A percentile compares a stretch with the other conserved stretches of the same genome.
Conservation (phyloP, 1,284 basidiomycete species). For the Malassezia globosa region DNA sequence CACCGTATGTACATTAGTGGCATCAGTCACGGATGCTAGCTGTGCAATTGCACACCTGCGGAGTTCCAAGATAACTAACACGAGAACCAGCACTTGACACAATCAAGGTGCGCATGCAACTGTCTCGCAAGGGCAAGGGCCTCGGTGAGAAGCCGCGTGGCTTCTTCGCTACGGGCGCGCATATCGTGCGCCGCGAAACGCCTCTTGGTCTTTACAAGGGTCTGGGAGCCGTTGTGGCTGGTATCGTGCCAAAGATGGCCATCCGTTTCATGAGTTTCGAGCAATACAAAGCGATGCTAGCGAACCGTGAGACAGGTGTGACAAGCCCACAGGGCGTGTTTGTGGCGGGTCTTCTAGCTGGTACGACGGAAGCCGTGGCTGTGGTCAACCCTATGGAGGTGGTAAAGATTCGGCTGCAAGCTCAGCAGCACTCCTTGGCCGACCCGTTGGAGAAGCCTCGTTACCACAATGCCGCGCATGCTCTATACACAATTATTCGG, state of each 20-base stretch:
- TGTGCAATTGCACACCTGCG: no score
- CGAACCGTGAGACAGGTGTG: slow-evolving; percentile 64
- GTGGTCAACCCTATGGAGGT: slow-evolving; percentile 99
- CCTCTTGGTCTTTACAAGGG: slow-evolving; percentile 95
- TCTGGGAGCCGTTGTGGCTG: slow-evolving; percentile 83
- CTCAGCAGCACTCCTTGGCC: slow-evolving; percentile 91
- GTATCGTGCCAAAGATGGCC: slow-evolving; percentile 97
- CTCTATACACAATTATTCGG: slow-evolving; percentile 83
- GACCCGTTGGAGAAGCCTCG: slow-evolving; percentile 86
- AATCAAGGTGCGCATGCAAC: slow-evolving; percentile 95
- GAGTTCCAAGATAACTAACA: neutral
- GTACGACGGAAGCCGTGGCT: slow-evolving; percentile 74
- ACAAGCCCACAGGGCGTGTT: slow-evolving; percentile 67
- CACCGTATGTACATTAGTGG: slow-evolving; percentile 45
- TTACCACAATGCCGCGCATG: slow-evolving; percentile 93
- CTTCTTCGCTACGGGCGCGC: slow-evolving; percentile 79
- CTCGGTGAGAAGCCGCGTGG: slow-evolving; percentile 59
- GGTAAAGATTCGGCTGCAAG: slow-evolving; percentile 95
- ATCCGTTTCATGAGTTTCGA: slow-evolving; percentile 98
- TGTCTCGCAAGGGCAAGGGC: slow-evolving; percentile 48
- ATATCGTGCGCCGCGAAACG: slow-evolving; percentile 83
- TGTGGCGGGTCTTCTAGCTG: slow-evolving; percentile 72
- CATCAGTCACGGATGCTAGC: no score
- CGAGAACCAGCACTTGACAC: slow-evolving; percentile 60
- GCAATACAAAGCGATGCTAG: slow-evolving; percentile 73